Evolutionary conservation across 2,329 filamentous ascomycete species (phyloP).

Genomic region (Trichoderma citrinoviride): DNA sequence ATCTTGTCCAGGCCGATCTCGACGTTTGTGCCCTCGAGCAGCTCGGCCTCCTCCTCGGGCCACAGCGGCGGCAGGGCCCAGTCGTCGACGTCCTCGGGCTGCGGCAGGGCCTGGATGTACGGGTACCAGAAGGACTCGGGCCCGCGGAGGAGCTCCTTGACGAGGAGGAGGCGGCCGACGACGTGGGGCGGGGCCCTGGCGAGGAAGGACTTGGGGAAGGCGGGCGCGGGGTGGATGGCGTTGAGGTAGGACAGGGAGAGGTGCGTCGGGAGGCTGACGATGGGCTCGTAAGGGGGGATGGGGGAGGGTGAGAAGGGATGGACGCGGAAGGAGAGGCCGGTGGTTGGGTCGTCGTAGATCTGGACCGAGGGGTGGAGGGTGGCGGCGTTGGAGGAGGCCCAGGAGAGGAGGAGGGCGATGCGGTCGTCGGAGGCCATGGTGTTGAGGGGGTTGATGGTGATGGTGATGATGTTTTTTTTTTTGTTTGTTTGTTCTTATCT

Average conservation of each 20-base stretch:
- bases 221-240: conserved; percentile 35
- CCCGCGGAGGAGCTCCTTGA: conserved; percentile 63
- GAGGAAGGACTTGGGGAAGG: conserved; percentile 52
- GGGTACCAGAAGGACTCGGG: conserved; percentile 62
- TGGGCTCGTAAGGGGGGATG: conserved; percentile 39
- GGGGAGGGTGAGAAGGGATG: conserved; percentile 32
- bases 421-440: conserved; percentile 21
- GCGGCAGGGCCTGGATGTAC: conserved; percentile 65
- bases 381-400: conserved; percentile 48
- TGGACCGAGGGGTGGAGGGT: conserved; percentile 51
- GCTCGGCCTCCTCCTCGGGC: conserved; percentile 56
- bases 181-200: conserved; percentile 54
- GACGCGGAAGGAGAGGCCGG: conserved; percentile 55
- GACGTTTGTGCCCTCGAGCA: conserved; percentile 55
- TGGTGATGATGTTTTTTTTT: neutral
- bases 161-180: conserved; percentile 64
- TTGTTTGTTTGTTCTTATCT: no score
- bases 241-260: conserved; percentile 60
- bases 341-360: conserved; percentile 50
- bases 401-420: conserved; percentile 43
- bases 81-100: conserved; percentile 49
- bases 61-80: conserved; percentile 64
- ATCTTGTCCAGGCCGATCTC: conserved; percentile 51
- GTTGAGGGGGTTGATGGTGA: neutral
- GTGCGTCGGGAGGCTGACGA: conserved; percentile 53